Percentiles rank a stretch among this genome's conserved stretches.
phyloP scores from a whole-genome alignment of 257 asterid genomes.

The Solanum stenotomum region DNA sequence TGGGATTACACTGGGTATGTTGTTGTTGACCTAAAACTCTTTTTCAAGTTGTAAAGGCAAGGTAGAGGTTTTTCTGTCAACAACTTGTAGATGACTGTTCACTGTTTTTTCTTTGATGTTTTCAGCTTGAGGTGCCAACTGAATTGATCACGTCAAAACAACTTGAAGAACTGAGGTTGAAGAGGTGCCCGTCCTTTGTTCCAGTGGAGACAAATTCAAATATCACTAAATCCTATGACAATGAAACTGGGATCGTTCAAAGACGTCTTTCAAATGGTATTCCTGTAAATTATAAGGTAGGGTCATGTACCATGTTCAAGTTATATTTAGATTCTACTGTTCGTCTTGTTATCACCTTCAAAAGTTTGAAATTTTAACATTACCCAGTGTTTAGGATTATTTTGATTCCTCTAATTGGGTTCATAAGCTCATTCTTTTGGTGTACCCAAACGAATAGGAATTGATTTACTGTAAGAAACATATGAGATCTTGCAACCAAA shows the following conservation, averaged over 20 bases:
- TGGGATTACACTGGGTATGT: not conserved
- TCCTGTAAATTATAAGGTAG: constrained; percentile 89
- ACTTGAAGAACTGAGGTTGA: constrained; percentile 53
- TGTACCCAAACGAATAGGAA: not conserved
- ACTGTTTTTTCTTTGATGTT: constrained; percentile 8
- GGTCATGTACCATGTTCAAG: not conserved
- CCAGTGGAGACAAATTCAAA: constrained; percentile 48
- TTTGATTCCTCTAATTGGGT: not conserved
- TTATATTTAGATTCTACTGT: not conserved
- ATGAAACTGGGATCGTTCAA: constrained; percentile 81
- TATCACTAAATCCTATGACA: constrained; percentile 49
- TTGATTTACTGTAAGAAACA: not conserved
- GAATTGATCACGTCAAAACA: constrained; percentile 63
- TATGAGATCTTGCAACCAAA: not conserved
- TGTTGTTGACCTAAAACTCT: not conserved
- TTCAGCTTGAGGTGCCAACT: constrained; percentile 96
- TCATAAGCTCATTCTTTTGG: not conserved
- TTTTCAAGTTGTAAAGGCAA: not conserved
- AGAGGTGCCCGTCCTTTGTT: constrained; percentile 54
- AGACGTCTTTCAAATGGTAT: constrained; percentile 96
- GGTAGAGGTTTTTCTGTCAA: not conserved
- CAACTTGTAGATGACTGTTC: not conserved
- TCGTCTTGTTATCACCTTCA: not conserved
- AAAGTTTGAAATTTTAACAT: not conserved
- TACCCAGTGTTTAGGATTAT: not conserved